Base-by-base conservation (phyloP, 2,329 filamentous ascomycete genomes). In the Aspergillus clavatus region DNA sequence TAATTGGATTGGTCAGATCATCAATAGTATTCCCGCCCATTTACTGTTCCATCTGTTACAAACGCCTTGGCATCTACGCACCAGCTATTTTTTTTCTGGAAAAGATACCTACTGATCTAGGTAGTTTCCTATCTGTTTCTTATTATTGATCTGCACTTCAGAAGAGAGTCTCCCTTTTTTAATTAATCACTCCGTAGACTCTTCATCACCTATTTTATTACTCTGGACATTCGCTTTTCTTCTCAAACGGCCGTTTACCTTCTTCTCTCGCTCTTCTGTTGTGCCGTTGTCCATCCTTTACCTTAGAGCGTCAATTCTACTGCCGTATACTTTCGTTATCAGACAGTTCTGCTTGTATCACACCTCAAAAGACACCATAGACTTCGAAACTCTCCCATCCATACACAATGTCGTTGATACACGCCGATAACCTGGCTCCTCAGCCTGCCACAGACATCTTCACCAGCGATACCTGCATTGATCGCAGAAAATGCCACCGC, bases 391-490 rank as follows among this genome's bases (percentile, higher is more conserved):
- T 22, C 12, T 11, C 19, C 35, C 41, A 37, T 22, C 10, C 14
- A 31, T 14, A 29, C 48, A 55, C 14, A 42, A 68, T 68, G 65
- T 62, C 65, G 49, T 49, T 68, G 42, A 59, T 57, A 35, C 62
- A 64, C 47, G 62, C 66, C 37, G 63, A 68, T 48, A 65, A 62
- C 47, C 52, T 69, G 46, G 50, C 66, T 47, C 67, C 69, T 36
- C 67, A 71, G 58, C 69, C 69, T 28, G 48, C 55, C 31, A 71
- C 69, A 18, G 69, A 72, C 53, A 50, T 72, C 51, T 72, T 84
- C 67, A 86, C 82, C 42, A 70, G 65, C 53, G 82, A 86, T 60
- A 85, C 81, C 33, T 79, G 81, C 59, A 84, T 87, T 64, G 81
- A 88, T 66, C 74, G 80, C 40, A 74, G 80, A 54, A 71, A 81